Evolutionary conservation across 345 rosid species (phyloP).

Genomic region (Hibiscus mutabilis): DNA sequence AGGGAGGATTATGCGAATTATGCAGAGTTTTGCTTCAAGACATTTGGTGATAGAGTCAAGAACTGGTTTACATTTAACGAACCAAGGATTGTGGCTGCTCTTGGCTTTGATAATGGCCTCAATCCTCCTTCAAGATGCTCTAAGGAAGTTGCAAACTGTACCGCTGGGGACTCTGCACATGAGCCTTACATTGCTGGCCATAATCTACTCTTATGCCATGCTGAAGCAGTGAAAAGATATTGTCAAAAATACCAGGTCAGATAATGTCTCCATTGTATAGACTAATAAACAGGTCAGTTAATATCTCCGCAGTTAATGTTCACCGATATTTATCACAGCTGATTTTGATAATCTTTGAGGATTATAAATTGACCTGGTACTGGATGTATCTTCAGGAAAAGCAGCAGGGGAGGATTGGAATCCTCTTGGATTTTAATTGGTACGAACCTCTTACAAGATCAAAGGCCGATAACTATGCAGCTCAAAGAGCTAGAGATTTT

Average conservation of each 20-base stretch:
- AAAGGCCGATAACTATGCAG: constrained; percentile 48
- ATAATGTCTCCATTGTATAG: neutral
- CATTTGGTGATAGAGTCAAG: constrained; percentile 57
- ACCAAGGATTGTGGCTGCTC: constrained; percentile 51
- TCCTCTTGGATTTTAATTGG: constrained; percentile 56
- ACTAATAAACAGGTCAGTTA: too few relatives aligned
- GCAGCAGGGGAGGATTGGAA: constrained; percentile 60
- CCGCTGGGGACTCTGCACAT: constrained; percentile 31
- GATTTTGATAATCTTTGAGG: neutral
- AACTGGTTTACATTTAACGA: constrained; percentile 69
- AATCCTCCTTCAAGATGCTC: constrained; percentile 59
- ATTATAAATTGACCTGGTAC: neutral
- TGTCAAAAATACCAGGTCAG: constrained; percentile 41
- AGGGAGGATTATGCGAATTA: constrained; percentile 53
- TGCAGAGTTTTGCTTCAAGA: constrained; percentile 62
- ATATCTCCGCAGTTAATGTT: neutral
- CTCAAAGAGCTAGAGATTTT: constrained; percentile 68
- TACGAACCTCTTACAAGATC: constrained; percentile 54
- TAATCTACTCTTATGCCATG: constrained; percentile 49
- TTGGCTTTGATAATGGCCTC: constrained; percentile 46
- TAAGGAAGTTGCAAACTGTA: constrained; percentile 44
- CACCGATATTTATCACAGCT: neutral
- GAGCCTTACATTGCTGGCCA: constrained; percentile 55
- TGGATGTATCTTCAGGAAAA: constrained; percentile 22
- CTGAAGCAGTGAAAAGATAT: constrained; percentile 47